phyloP scores from a whole-genome alignment of 139 green algal species.

The Closterium sp. region DNA sequence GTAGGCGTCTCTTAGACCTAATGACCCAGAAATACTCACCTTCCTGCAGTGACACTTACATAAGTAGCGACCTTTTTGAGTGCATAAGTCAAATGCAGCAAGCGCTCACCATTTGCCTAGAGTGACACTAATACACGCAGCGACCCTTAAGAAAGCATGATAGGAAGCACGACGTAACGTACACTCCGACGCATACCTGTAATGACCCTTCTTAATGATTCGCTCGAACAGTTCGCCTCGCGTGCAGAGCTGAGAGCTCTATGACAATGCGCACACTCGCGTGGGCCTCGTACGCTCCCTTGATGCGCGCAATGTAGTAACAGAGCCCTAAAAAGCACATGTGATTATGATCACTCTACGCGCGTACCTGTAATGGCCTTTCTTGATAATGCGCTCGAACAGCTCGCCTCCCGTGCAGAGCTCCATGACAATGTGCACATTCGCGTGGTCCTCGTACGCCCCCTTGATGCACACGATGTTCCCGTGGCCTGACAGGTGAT shows the following conservation, averaged over 20 bases:
- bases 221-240: not conserved
- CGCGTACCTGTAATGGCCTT: not conserved
- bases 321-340: too few species aligned
- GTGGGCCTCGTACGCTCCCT: conserved; percentile 35
- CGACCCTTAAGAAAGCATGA: not conserved
- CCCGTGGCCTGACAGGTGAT: conserved; percentile 77
- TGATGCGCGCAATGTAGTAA: conserved; percentile 71
- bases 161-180: too few species aligned
- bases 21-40: not conserved
- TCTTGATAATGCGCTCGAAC: not conserved
- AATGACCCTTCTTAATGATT: not conserved
- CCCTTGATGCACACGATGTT: conserved; percentile 69
- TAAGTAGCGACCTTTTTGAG: not conserved
- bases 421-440: conserved; percentile 21
- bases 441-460: conserved; percentile 24
- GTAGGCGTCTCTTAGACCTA: not conserved
- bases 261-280: conserved; percentile 1
- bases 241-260: too few species aligned
- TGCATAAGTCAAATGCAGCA: too few species aligned
- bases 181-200: not conserved
- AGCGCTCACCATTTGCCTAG: too few species aligned
- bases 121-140: too few species aligned
- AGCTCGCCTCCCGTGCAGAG: conserved; percentile 15
- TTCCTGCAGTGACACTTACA: too few species aligned
- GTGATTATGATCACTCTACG: too few species aligned